These are phyloP conservation scores for Suhomyces kilbournensis DNA, from an alignment of 805 yeast species.

Conservation along the genomic window DNA sequence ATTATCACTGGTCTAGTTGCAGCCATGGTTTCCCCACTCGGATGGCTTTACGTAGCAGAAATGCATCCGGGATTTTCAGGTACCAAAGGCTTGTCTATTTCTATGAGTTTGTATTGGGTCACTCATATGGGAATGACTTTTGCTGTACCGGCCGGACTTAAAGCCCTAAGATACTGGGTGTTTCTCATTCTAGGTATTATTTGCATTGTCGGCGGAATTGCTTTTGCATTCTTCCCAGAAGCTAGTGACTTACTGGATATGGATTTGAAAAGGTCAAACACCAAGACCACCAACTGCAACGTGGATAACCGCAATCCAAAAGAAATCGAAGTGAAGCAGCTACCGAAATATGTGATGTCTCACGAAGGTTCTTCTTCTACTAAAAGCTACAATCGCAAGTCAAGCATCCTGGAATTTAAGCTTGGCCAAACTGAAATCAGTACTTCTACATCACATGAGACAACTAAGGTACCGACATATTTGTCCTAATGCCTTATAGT, in stretches of 20 bases:
- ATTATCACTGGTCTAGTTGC: conserved; percentile 47
- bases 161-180: conserved; percentile 35
- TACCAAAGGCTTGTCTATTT: conserved; percentile 45
- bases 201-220: conserved; percentile 28
- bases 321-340: neutral
- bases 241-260: conserved; percentile 29
- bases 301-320: neutral
- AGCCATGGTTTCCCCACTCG: conserved; percentile 43
- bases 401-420: neutral
- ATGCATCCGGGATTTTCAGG: conserved; percentile 44
- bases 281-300: neutral
- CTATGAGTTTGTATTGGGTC: conserved; percentile 47
- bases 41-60: conserved; percentile 52
- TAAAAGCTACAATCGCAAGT: neutral
- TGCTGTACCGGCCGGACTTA: conserved; percentile 38
- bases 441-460: neutral
- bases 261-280: conserved; percentile 19
- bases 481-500: neutral
- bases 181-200: conserved; percentile 36
- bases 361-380: neutral
- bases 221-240: conserved; percentile 42
- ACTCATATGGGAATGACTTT: conserved; percentile 36
- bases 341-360: neutral
- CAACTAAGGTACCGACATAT: neutral
- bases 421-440: neutral